Base-by-base conservation (phyloP, 169 alveolate genomes). In the Neospora caninum region DNA sequence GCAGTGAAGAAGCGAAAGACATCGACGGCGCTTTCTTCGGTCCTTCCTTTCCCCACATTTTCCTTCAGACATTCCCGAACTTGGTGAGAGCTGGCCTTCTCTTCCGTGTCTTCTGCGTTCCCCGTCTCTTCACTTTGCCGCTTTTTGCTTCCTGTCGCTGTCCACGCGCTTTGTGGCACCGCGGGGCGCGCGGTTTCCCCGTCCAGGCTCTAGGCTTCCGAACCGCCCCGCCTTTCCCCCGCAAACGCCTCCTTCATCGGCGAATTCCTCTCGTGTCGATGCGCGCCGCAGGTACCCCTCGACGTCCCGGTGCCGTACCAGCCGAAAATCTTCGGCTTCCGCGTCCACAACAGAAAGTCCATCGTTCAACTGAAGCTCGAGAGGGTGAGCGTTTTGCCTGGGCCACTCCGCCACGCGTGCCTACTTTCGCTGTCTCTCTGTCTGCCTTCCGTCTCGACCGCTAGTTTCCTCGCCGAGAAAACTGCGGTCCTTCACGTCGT, bases 1-100 rank as follows among this genome's bases (percentile, higher is more conserved):
- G 78, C 78, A 43, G 91, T 69, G 95, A 96, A n/a, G 92, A n/a
- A 58, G 58, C 87, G 22, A 42, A 49, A 70, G 92, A 67, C 97
- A 97, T 96, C 53, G 99, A 98, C 95, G 99, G 99, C 45, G 98
- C 98, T 53, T 97, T 95, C 92, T 98, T 98, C 89, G 99, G 99
- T 0, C 96, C 98, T 53, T 96, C 98, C 54, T 97, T 98, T 82
- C 99, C 99, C 29, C 98, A 97, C 83, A 94, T 97, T 22, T 98
- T 98, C 64, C 78, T 96, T 45, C 96, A 96, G 94, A 92, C 97
- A 31, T 98, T 88, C 93, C 97, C 98, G 29, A 98, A 97, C 80
- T 45, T 92, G 93, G 95, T 93, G 34, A 93, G 93, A 49, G 22
- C 84, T 43, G 41, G 45, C 1, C 43, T 4, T n/a, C 84, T 73